Evolutionary conservation across 2,329 filamentous ascomycete species (phyloP), one percentile per base, ranked within the genome.

Genomic region (Colletotrichum sp.): DNA sequence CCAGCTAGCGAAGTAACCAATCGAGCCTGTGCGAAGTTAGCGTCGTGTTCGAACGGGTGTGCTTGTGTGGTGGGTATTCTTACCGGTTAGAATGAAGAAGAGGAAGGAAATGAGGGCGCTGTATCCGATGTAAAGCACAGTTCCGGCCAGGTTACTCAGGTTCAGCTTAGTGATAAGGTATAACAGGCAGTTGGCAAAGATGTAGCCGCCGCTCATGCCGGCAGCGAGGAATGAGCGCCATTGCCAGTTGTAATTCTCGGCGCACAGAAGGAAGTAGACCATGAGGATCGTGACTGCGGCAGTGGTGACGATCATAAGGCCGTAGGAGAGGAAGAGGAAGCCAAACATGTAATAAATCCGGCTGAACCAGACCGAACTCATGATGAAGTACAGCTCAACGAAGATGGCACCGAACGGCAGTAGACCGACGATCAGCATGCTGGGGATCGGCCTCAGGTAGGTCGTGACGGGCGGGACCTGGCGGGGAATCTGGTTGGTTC

Each of bases 301-400:
- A 75, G 94, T 96, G 2, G 97, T 99, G 80, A 98, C 94, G 80
- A 99, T 95, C 96, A 99, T 98, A 66, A 99, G 91, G 13, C 95
- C 96, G 82, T 98, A 99, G 89, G 96, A 98, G 72, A 99, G 91
- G 89, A 99, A 99, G 44, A 99, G 89, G 90, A 99, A 99, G 26
- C 97, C 97, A 81, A 99, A 99, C 97, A 99, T 99, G 90, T 99
- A 99, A 90, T 99, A 99, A 79, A 99, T 97, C 86, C 97, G 95
- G 88, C 94, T 96, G 86, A 98, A 98, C 97, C 97, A 99, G 83
- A 99, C 96, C 30, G 95, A 98, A 86, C 94, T 98, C 95, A 99
- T 98, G 88, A 99, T 98, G 86, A 99, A 99, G 90, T 98, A 99
- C 4, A 99, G 92, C 87, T 99, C 97, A 63, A 99, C 96, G 79